phyloP scores from a whole-genome alignment of 176 grass and related monocot species.

The Aegilops speltoides region DNA sequence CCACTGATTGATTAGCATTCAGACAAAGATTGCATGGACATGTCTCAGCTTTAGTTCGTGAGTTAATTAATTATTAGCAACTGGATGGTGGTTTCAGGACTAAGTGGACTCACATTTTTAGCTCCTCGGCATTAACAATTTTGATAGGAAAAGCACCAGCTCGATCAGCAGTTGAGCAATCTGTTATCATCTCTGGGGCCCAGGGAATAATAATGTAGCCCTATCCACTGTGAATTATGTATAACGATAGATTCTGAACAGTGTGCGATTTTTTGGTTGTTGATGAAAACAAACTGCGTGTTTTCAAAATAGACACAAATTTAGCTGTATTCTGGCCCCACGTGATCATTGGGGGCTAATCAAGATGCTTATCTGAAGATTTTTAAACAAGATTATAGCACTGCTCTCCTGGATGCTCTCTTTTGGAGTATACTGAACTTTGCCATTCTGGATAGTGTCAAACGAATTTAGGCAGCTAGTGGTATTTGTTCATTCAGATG shows the following conservation, averaged over 20 bases:
- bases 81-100: not conserved
- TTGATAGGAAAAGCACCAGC: not conserved
- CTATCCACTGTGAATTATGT: not conserved
- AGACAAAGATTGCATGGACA: slow-evolving; percentile 20
- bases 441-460: not conserved
- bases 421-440: not conserved
- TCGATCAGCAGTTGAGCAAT: slow-evolving; percentile 14
- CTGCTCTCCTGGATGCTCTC: not conserved
- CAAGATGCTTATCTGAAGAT: slow-evolving; percentile 1
- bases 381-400: not conserved
- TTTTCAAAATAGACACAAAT: not conserved
- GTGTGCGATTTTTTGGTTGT: not conserved
- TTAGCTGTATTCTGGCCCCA: not conserved
- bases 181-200: not conserved
- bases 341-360: not conserved
- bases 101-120: slow-evolving; percentile 11
- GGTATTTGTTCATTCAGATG: not conserved
- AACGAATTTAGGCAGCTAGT: not conserved
- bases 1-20: slow-evolving; percentile 13
- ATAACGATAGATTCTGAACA: not conserved
- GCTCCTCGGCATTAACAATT: not conserved
- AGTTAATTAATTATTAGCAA: not conserved
- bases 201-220: not conserved
- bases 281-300: not conserved
- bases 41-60: not conserved